Evolutionary conservation across 75 land plant genomes (phyloP).

Genomic region (Picea sitchensis): DNA sequence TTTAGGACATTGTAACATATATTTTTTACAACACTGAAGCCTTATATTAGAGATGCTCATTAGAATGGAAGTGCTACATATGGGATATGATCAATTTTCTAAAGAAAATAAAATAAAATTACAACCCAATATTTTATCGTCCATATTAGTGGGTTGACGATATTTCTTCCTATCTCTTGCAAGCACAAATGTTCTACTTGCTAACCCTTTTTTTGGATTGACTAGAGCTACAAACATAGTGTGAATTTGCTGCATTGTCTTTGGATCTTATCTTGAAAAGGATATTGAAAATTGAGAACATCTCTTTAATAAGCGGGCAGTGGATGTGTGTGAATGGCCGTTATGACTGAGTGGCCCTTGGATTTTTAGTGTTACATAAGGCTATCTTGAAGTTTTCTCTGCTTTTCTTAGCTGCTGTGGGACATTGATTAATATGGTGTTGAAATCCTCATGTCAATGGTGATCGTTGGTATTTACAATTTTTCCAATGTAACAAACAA

Average conservation of each 20-base stretch:
- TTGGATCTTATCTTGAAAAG: not conserved
- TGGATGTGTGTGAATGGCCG: not conserved
- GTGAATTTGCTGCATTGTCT: no score
- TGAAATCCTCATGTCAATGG: no score
- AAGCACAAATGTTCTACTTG: not conserved
- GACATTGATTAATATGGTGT: not conserved
- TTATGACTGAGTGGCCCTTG: not conserved
- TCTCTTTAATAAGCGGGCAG: not conserved
- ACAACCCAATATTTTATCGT: not conserved
- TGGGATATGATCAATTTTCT: not conserved
- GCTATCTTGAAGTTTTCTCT: slow-evolving; percentile 7
- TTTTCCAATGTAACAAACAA: no score
- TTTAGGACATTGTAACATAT: not conserved
- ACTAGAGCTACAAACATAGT: not conserved
- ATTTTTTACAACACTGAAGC: not conserved
- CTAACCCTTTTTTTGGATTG: not conserved
- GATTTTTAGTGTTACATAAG: not conserved
- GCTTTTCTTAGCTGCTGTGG: not conserved
- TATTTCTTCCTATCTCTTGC: not conserved
- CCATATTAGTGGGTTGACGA: not conserved
- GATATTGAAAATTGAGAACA: not conserved
- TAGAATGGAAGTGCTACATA: not conserved
- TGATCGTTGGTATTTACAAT: no score
- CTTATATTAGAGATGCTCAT: not conserved
- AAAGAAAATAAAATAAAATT: not conserved